phyloP scores from a whole-genome alignment of 2,329 filamentous ascomycete species.

The Talaromyces sp. region DNA sequence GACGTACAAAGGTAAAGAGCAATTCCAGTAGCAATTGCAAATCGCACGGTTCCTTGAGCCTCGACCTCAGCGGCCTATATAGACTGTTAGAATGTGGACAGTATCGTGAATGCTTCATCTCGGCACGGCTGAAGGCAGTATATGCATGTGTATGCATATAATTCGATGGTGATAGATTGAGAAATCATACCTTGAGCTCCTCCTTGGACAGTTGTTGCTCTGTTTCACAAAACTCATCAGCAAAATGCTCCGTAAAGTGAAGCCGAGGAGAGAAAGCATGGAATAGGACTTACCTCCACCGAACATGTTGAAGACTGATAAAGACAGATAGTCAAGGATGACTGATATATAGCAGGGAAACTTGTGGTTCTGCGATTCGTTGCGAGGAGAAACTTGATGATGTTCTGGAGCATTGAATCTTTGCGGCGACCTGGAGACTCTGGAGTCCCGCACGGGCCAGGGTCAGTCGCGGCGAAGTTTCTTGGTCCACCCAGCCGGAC shows the following conservation, averaged over 20 bases:
- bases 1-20: conserved; percentile 58
- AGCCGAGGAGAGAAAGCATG: background rate
- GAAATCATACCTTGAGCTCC: conserved; percentile 36
- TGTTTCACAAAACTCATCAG: conserved; percentile 11
- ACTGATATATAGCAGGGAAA: background rate
- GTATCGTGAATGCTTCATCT: background rate
- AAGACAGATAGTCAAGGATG: background rate
- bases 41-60: conserved; percentile 49
- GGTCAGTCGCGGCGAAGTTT: conserved; percentile 10
- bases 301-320: conserved; percentile 11
- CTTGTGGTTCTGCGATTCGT: background rate
- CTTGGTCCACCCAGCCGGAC: conserved; percentile 6
- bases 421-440: conserved; percentile 5
- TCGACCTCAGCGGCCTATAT: conserved; percentile 46
- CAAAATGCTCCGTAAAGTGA: background rate
- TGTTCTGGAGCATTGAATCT: background rate
- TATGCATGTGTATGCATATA: background rate
- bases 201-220: conserved; percentile 42
- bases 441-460: conserved; percentile 16
- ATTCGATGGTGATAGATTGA: background rate
- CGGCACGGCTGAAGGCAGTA: background rate
- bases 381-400: background rate
- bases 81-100: background rate
- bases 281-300: conserved; percentile 7
- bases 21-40: conserved; percentile 48